Base-by-base conservation (phyloP, 495 filamentous ascomycete genomes). In the Penicillium odoratum region DNA sequence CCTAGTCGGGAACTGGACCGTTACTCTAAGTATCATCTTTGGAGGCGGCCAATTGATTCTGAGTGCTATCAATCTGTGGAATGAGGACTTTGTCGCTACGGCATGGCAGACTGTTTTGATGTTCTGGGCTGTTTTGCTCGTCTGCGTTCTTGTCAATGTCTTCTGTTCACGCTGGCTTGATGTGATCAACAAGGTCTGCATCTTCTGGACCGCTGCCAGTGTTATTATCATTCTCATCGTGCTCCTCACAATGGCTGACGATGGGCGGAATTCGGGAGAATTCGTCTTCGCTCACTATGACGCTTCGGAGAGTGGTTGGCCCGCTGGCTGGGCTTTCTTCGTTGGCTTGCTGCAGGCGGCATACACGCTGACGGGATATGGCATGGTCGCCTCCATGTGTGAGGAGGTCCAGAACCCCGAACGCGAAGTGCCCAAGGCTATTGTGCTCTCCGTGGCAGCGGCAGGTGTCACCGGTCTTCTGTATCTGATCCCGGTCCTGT, bases 391-490 rank as follows among this genome's bases (percentile, higher is more conserved):
- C 0, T 77, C 85, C 42, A 85, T 88, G 84, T 82, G 80, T 18
- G 74, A 76, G 68, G 88, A 92, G 68, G 89, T 92, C 31, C 88
- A 88, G 36, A 82, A 89, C 44, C 83, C 88, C 6, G 69, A 85
- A 31, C 72, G 82, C 6, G 83, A 85, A 66, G 88, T 85, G 0
- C 88, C 88, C 29, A 84, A 83, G 57, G 86, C 88, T 45, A 90
- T 92, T 78, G 79, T 92, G 29, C 76, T 81, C 31, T 88, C 84
- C 21, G 88, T 92, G 13, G 79, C 79, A 0, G 89, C 90, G 13
- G 88, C 88, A 0, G 80, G 84, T 31, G 66, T 83, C 38, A 90
- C 88, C 0, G 88, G 88, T 5, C 77, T 93, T 55, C 64, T 87
- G 51, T 92, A 91, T 60, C 70, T 91, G 53, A 75, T 84, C n/a